These are phyloP conservation scores for Nicotiana otophora DNA, from an alignment of 257 asterid genomes.

Conservation along the genomic window DNA sequence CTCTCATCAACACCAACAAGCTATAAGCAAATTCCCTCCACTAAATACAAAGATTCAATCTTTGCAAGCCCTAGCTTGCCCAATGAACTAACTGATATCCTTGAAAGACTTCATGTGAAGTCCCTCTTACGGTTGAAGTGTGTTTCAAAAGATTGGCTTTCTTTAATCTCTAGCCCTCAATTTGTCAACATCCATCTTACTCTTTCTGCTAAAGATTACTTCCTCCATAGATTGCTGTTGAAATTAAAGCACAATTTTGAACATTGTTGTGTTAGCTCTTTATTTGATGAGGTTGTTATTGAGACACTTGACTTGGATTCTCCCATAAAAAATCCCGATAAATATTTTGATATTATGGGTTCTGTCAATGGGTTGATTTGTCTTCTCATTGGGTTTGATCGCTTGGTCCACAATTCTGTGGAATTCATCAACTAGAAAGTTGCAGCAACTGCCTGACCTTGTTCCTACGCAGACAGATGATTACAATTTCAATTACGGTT, in stretches of 20 bases:
- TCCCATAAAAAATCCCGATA: background rate
- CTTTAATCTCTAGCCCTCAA: too few relatives aligned
- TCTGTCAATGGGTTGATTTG: too few relatives aligned
- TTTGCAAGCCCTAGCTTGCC: background rate
- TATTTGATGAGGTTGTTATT: background rate
- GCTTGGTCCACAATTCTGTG: too few relatives aligned
- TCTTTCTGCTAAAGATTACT: too few relatives aligned
- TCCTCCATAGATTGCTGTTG: background rate
- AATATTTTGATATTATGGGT: too few relatives aligned
- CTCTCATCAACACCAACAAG: too few relatives aligned
- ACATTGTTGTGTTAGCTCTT: background rate
- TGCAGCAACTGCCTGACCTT: background rate
- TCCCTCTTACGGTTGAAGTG: background rate
- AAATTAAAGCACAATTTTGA: background rate
- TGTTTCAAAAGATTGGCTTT: background rate
- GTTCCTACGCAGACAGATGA: background rate
- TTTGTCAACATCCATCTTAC: too few relatives aligned
- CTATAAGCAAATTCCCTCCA: too few relatives aligned
- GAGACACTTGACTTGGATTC: background rate
- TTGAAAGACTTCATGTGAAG: background rate
- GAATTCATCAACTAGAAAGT: background rate
- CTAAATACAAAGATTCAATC: too few relatives aligned
- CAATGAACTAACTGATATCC: background rate
- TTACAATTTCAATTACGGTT: background rate
- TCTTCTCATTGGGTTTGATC: too few relatives aligned